Evolutionary conservation across 1,284 basidiomycete genomes (phyloP).

Genomic region (Cutaneotrichosporon dermatis): DNA sequence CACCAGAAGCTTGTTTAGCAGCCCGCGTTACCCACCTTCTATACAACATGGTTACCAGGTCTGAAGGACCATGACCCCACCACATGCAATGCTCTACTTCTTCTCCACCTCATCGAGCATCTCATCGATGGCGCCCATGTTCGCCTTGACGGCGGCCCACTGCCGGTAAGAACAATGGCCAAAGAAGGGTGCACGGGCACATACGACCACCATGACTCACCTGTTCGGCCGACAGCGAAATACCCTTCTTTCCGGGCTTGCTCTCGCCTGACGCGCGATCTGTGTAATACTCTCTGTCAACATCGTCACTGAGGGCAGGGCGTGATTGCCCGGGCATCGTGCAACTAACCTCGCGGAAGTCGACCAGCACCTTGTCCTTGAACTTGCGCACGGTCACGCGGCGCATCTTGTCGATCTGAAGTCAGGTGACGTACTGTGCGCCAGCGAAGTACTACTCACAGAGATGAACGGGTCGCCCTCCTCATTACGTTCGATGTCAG

Average conservation of each 20-base stretch:
- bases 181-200: neutral
- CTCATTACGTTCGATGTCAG: conserved; percentile 2
- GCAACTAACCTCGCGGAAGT: conserved; percentile 62
- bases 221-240: conserved; percentile 66
- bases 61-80: too few species aligned
- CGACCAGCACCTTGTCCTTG: conserved; percentile 63
- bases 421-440: neutral
- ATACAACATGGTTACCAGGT: neutral
- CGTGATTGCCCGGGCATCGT: neutral
- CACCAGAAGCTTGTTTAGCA: neutral
- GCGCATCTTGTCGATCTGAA: conserved; percentile 55
- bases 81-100: neutral
- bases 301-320: neutral
- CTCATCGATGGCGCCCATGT: conserved; percentile 16
- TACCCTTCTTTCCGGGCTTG: conserved; percentile 78
- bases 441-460: neutral
- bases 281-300: conserved; percentile 55
- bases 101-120: conserved; percentile 14
- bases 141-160: conserved; percentile 24
- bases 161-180: neutral
- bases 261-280: conserved; percentile 55
- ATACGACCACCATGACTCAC: conserved; percentile 46
- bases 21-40: neutral
- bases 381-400: conserved; percentile 65
- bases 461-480: conserved; percentile 11